These are phyloP conservation scores for Magnusiomyces paraingens DNA, from an alignment of 1,139 yeast species.

Conservation along the genomic window DNA sequence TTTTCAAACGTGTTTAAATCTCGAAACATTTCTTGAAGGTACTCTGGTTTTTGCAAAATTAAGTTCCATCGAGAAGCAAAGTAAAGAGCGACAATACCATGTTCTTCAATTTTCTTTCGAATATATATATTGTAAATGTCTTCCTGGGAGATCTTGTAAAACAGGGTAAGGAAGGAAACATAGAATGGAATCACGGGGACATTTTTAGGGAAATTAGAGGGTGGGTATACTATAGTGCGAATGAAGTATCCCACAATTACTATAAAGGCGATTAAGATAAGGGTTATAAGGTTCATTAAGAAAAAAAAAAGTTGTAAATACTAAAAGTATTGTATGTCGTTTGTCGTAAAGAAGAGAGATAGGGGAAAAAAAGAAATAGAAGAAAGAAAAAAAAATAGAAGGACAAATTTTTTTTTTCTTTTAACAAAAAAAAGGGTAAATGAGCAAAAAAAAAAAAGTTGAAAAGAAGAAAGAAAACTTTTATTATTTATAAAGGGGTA, in stretches of 20 bases:
- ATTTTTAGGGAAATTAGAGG: constrained; percentile 35
- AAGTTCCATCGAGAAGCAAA: constrained; percentile 63
- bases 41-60: constrained; percentile 46
- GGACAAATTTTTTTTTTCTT: not conserved
- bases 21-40: constrained; percentile 42
- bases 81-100: constrained; percentile 56
- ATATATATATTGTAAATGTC: constrained; percentile 41
- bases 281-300: not conserved
- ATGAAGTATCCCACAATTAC: not conserved
- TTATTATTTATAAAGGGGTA: no score
- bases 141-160: constrained; percentile 42
- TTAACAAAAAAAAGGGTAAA: not conserved
- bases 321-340: not conserved
- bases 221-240: constrained; percentile 29
- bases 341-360: not conserved
- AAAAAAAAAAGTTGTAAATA: not conserved
- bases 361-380: not conserved
- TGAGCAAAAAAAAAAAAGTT: not conserved
- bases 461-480: no score
- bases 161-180: constrained; percentile 46
- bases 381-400: not conserved
- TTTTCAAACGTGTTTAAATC: constrained; percentile 48
- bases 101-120: constrained; percentile 39
- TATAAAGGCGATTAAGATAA: not conserved
- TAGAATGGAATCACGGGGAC: constrained; percentile 60